These are phyloP conservation scores for Trametes polyzona DNA, from an alignment of 1,284 basidiomycete species.

Conservation along the genomic window DNA sequence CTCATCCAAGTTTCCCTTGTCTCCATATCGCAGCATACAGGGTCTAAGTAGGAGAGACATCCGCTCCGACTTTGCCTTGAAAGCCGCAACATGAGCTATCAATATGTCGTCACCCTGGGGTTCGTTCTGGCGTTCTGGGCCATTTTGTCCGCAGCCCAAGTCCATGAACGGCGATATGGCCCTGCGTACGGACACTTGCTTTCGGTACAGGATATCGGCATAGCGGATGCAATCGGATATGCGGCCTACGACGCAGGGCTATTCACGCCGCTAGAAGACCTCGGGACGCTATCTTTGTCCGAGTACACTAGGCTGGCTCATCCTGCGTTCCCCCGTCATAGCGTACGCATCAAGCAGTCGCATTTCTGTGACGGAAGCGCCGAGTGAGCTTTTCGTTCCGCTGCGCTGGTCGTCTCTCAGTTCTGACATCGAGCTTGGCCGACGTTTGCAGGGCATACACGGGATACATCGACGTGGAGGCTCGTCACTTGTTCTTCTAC, in stretches of 20 bases:
- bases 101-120: too few species aligned
- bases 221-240: background rate
- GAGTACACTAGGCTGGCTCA: constrained; percentile 55
- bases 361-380: constrained; percentile 33
- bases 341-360: constrained; percentile 50
- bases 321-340: constrained; percentile 52
- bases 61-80: too few species aligned
- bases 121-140: too few species aligned
- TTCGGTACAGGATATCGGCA: constrained; percentile 48
- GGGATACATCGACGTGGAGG: constrained; percentile 70
- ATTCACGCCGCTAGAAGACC: constrained; percentile 45
- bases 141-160: too few species aligned
- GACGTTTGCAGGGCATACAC: constrained; percentile 37
- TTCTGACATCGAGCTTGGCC: too few species aligned
- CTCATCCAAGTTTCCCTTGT: too few species aligned
- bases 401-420: too few species aligned
- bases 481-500: constrained; percentile 80
- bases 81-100: too few species aligned
- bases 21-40: too few species aligned
- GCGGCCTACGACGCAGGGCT: constrained; percentile 38
- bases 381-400: too few species aligned
- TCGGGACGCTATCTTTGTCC: constrained; percentile 41
- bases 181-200: background rate
- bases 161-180: too few species aligned
- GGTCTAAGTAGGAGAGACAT: too few species aligned